Evolutionary conservation across 1,284 basidiomycete species (phyloP), one percentile per base, ranked within the genome.

Genomic region (Pseudozyma sp.): DNA sequence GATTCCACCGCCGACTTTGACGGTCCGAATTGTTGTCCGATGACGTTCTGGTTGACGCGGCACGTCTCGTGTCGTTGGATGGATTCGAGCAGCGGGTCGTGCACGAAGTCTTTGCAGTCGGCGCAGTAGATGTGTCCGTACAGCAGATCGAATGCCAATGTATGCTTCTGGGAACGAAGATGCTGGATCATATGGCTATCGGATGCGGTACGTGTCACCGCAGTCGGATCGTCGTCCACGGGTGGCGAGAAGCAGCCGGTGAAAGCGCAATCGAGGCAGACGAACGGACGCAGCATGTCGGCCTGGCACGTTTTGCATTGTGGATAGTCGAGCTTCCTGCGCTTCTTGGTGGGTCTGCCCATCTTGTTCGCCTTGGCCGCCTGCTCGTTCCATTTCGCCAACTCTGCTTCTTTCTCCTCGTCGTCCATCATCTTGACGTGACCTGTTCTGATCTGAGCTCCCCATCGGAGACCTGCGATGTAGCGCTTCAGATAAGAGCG

Each of bases 51-150:
- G 4, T 34, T 29, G 42, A 75, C 70, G 9, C 74, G 63, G 7
- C 57, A 59, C 5, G 53, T 52, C 49, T 83, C 79, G 30, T 45
- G 35, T 1, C 55, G 54, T 17, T 58, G 59, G 7, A 78, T 59
- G 8, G 68, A 48, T 19, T 81, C 71, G 54, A 84, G 77, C 14
- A 77, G 51, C 7, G 79, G 62, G 43, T 83, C 81, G 46, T 79
- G 72, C 16, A 84, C 68, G 17, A 78, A 68, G 46, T 81, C 81
- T 37, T 81, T 71, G 61, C 83, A 84, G 9, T 57, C 62, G 17
- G 54, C 57, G 58, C 83, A 84, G 51, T 80, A 81, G 30, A 84
- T 50, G 10, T 77, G 75, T n/a, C 83, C 83, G 33, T 73, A 63
- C 24, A 80, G 46, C 24, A 84, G 54, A 29, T 84, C 82, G 33